Conservation (phyloP, 441 rosid genomes). For the Mallotus repandus region DNA sequence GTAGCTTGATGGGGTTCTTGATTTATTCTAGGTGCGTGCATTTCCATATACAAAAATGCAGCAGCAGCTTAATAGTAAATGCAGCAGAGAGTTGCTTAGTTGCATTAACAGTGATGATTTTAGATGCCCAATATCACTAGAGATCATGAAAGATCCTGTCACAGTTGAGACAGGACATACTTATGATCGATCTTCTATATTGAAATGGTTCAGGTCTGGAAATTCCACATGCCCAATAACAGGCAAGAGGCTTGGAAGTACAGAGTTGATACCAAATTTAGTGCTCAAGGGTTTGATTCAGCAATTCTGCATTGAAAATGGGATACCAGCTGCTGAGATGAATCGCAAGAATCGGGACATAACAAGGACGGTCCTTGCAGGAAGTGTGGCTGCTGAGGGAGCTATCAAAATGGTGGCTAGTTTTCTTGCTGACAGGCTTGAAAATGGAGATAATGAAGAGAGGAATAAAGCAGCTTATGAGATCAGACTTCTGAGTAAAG, state of each 20-base stretch:
- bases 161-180: constrained; percentile 69
- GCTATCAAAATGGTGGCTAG: constrained; percentile 47
- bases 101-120: constrained; percentile 59
- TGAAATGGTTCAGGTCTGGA: constrained; percentile 70
- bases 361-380: constrained; percentile 31
- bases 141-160: constrained; percentile 78
- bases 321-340: constrained; percentile 28
- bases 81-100: constrained; percentile 15
- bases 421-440: constrained; percentile 46
- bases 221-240: constrained; percentile 73
- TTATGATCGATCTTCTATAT: constrained; percentile 68
- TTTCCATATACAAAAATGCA: constrained; percentile 34
- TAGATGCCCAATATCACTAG: constrained; percentile 74
- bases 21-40: constrained; percentile 60
- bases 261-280: constrained; percentile 48
- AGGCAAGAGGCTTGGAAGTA: constrained; percentile 47
- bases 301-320: constrained; percentile 45
- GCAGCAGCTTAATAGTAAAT: constrained; percentile 10
- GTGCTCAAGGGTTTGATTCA: constrained; percentile 56
- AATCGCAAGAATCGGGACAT: constrained; percentile 38
- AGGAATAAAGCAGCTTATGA: constrained; percentile 55
- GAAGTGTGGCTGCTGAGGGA: constrained; percentile 61
- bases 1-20: constrained; percentile 61
- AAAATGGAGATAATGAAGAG: constrained; percentile 35
- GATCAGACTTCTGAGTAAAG: constrained; percentile 64